phyloP scores from a whole-genome alignment of 176 grass and related monocot species.

The Areca catechu region DNA sequence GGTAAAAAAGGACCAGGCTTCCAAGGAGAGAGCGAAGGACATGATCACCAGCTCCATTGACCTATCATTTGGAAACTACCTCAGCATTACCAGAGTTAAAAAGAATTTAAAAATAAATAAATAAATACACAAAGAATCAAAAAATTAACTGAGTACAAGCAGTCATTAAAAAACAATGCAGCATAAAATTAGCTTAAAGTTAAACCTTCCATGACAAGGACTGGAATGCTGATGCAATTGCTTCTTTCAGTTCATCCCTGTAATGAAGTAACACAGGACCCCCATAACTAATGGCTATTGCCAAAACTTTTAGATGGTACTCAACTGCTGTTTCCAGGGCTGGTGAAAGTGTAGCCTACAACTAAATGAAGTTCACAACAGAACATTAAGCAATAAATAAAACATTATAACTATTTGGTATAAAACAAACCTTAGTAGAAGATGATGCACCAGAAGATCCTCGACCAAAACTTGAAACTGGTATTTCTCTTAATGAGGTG shows the following conservation, averaged over 20 bases:
- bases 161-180: conserved; percentile 1
- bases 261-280: conserved; percentile 61
- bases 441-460: conserved; percentile 29
- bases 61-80: conserved; percentile 37
- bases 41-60: conserved; percentile 89
- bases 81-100: conserved; percentile 5
- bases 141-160: conserved; percentile 1
- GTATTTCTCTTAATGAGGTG: conserved; percentile 63
- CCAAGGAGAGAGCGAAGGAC: conserved; percentile 79
- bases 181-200: conserved; percentile 13
- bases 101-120: conserved; percentile 5
- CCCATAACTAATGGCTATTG: conserved; percentile 74
- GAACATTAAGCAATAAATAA: conserved; percentile 2
- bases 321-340: conserved; percentile 84
- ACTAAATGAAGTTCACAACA: conserved; percentile 9
- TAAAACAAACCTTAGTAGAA: conserved; percentile 53
- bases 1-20: conserved; percentile 71
- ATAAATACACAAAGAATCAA: not conserved
- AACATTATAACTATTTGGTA: conserved; percentile 16
- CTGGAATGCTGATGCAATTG: conserved; percentile 73
- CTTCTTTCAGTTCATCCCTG: conserved; percentile 59
- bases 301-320: conserved; percentile 87
- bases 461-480: conserved; percentile 59
- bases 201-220: conserved; percentile 95
- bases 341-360: conserved; percentile 82